Conservation (phyloP, 31 red algal genomes). For the Odonthalia washingtoniensis region DNA sequence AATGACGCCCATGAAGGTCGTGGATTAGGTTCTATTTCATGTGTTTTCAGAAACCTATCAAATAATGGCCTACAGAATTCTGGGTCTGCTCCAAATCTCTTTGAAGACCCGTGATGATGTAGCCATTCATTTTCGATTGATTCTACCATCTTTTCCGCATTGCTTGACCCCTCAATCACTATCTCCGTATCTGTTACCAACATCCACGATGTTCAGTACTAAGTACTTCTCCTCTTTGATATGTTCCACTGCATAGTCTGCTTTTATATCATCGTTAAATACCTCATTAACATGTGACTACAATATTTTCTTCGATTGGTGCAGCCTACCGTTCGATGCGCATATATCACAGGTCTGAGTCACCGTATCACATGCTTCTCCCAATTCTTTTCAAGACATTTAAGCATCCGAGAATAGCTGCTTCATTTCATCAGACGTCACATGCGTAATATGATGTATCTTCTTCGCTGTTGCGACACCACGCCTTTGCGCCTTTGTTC, state of each 20-base stretch:
- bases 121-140: constrained; percentile 20
- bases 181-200: neutral
- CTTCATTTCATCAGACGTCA: no score
- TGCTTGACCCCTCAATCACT: neutral
- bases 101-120: neutral
- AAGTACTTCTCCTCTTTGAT: constrained; percentile 5
- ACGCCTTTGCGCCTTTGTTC: no score
- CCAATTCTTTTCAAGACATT: neutral
- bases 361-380: neutral
- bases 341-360: constrained; percentile 16
- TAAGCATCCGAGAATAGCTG: neutral
- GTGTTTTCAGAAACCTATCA: constrained; percentile 1
- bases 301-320: neutral
- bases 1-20: neutral
- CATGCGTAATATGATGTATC: no score
- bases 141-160: neutral
- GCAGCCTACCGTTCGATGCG: constrained; percentile 8
- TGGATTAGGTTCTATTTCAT: neutral
- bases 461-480: no score
- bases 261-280: neutral
- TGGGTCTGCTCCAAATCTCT: constrained; percentile 18
- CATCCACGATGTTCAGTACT: constrained; percentile 20
- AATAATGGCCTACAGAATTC: constrained; percentile 6
- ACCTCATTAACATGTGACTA: no score
- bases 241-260: neutral